Evolutionary conservation across 495 filamentous ascomycete genomes (phyloP).

Genomic region (Bacidia gigantensis): DNA sequence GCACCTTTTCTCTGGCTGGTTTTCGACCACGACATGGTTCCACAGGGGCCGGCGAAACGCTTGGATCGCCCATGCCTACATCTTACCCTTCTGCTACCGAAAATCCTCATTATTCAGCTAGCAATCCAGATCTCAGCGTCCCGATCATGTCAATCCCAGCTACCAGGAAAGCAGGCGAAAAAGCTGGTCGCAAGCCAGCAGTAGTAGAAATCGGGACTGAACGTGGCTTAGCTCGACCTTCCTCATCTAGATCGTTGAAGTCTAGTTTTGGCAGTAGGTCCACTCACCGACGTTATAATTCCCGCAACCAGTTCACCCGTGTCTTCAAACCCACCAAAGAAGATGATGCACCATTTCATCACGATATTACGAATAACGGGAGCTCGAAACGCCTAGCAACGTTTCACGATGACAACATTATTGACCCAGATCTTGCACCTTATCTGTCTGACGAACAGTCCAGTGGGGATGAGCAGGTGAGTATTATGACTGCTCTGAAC

Average conservation of each 20-base stretch:
- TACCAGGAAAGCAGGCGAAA: slow-evolving; percentile 67
- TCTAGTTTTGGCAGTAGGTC: slow-evolving; percentile 53
- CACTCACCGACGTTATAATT: slow-evolving; percentile 70
- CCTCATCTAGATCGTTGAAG: slow-evolving; percentile 86
- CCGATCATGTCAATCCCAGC: slow-evolving; percentile 78
- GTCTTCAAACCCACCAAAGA: slow-evolving; percentile 46
- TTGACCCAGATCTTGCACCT: slow-evolving; percentile 87
- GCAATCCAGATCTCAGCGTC: slow-evolving; percentile 15
- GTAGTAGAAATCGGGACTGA: slow-evolving; percentile 82
- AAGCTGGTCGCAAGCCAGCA: slow-evolving; percentile 67
- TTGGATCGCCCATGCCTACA: slow-evolving; percentile 37
- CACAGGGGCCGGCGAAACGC: slow-evolving; percentile 18
- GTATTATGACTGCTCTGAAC: slow-evolving; percentile 62
- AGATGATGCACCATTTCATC: slow-evolving; percentile 84
- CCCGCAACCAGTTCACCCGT: slow-evolving; percentile 56
- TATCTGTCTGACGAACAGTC: slow-evolving; percentile 93
- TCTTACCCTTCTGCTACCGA: slow-evolving; percentile 17
- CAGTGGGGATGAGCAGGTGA: slow-evolving; percentile 83
- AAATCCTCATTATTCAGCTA: slow-evolving; percentile 20
- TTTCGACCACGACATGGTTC: slow-evolving; percentile 21
- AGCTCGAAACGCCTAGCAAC: slow-evolving; percentile 61
- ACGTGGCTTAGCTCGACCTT: slow-evolving; percentile 59
- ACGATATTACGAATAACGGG: slow-evolving; percentile 48
- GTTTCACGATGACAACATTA: slow-evolving; percentile 95
- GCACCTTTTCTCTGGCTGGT: slow-evolving; percentile 12